Conservation (phyloP, 768 basidiomycete genomes). For the Pleurotus sapidus region DNA sequence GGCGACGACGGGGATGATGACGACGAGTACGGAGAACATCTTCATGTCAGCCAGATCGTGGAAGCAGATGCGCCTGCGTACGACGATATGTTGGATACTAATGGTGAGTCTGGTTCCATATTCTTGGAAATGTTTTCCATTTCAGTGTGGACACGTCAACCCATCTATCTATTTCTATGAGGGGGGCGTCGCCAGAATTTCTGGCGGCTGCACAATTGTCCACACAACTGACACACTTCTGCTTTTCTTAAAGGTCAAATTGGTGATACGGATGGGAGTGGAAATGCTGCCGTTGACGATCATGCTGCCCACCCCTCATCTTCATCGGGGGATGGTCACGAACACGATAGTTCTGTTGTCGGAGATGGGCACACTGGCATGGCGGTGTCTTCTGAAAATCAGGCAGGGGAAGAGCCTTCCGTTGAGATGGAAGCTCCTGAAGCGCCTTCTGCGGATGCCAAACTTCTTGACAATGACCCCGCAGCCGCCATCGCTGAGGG, state of each 20-base stretch:
- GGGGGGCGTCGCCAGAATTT: conserved; percentile 34
- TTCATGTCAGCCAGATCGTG: conserved; percentile 39
- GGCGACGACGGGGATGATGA: conserved; percentile 42
- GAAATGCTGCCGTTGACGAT: conserved; percentile 4
- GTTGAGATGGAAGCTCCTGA: conserved; percentile 12
- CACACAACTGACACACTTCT: conserved; percentile 59
- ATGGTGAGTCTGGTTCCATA: conserved; percentile 22
- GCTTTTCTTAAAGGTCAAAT: conserved; percentile 39
- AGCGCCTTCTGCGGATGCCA: conserved; percentile 22
- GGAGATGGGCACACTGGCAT: conserved; percentile 7
- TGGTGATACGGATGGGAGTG: conserved; percentile 13
- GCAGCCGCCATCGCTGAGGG: conserved; percentile 18
- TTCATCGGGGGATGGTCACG: conserved; percentile 16
- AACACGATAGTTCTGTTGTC: background rate
- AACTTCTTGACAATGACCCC: conserved; percentile 17
- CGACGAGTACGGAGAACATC: conserved; percentile 17
- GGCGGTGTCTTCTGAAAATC: background rate
- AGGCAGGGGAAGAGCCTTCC: background rate
- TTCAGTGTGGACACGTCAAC: conserved; percentile 44
- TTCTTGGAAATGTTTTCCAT: conserved; percentile 54
- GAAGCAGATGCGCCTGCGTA: conserved; percentile 35
- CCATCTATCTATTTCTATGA: conserved; percentile 29
- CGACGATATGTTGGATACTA: conserved; percentile 27
- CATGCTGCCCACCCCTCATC: conserved; percentile 2
- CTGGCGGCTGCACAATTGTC: conserved; percentile 27